Evolutionary conservation across 768 basidiomycete species (phyloP).

Genomic region (Lactarius vividus): DNA sequence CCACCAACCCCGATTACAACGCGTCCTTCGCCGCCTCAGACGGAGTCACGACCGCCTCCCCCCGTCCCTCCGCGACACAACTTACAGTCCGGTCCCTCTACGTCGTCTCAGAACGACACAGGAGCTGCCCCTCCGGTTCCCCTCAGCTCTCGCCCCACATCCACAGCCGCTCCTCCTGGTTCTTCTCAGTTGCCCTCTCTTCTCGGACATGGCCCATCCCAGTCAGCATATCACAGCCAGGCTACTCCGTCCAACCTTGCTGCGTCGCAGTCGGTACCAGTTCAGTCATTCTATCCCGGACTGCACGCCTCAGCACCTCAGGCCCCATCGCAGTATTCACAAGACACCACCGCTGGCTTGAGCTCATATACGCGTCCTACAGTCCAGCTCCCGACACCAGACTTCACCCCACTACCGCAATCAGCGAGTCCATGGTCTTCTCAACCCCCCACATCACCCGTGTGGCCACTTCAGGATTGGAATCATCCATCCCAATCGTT

Average conservation of each 20-base stretch:
- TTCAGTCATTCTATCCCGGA: slow-evolving; percentile 12
- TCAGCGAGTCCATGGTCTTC: slow-evolving; percentile 3
- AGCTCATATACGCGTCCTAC: slow-evolving; percentile 2
- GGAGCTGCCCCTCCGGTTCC: slow-evolving; percentile 17
- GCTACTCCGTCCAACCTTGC: slow-evolving; percentile 3
- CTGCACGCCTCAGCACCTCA: neutral
- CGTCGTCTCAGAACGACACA: neutral
- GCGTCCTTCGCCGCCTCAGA: slow-evolving; percentile 13
- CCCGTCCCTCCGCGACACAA: slow-evolving; percentile 22
- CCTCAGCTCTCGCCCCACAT: slow-evolving; percentile 20
- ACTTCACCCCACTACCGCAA: neutral
- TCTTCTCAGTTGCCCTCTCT: neutral
- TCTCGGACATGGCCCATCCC: neutral
- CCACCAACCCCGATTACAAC: slow-evolving; percentile 15
- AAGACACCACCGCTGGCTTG: neutral
- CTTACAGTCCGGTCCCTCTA: neutral
- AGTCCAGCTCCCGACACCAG: slow-evolving; percentile 3
- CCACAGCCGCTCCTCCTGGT: neutral
- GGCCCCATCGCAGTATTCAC: neutral
- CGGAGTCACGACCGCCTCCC: slow-evolving; percentile 10
- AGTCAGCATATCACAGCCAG: neutral
- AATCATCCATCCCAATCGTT: neutral
- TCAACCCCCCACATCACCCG: neutral
- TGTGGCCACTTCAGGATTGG: slow-evolving; percentile 12
- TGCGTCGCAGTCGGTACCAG: neutral